Percentiles rank a stretch among this genome's conserved stretches.
Conservation (phyloP, 371 early-diverging fungal species). For the Synchytrium microbalum region DNA sequence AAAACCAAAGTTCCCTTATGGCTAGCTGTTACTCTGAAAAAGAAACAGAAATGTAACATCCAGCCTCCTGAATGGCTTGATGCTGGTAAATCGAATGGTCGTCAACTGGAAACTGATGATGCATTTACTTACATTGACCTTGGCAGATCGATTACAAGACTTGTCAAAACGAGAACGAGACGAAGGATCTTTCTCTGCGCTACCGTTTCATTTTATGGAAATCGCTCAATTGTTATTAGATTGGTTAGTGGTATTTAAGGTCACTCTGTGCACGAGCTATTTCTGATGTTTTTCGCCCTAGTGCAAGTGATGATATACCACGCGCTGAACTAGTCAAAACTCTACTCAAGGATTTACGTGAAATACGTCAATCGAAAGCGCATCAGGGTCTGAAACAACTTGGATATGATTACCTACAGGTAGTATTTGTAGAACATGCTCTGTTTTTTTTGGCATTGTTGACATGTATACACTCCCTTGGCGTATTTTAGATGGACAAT, state of each 20-base stretch:
- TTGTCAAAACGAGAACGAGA: conserved; percentile 52
- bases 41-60: conserved; percentile 70
- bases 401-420: conserved; percentile 60
- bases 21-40: conserved; percentile 79
- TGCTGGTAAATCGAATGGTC: conserved; percentile 30
- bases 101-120: neutral
- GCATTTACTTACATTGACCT: neutral
- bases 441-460: conserved; percentile 13
- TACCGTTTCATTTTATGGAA: conserved; percentile 80
- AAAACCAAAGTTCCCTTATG: conserved; percentile 70
- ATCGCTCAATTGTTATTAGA: conserved; percentile 66
- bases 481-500: conserved; percentile 53
- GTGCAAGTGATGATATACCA: conserved; percentile 73
- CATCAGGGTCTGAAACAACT: conserved; percentile 58
- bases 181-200: conserved; percentile 52
- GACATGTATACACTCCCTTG: conserved; percentile 8
- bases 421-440: conserved; percentile 20
- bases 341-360: conserved; percentile 73
- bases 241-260: conserved; percentile 37
- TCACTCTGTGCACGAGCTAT: conserved; percentile 3
- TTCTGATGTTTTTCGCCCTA: conserved; percentile 15
- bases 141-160: conserved; percentile 31
- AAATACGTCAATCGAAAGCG: conserved; percentile 75
- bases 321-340: conserved; percentile 59
- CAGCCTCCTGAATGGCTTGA: conserved; percentile 78